A percentile compares a stretch with the other conserved stretches of the same genome.
phyloP scores from a whole-genome alignment of 352 stramenopile genomes.

The Pilasporangium apinafurcum region DNA sequence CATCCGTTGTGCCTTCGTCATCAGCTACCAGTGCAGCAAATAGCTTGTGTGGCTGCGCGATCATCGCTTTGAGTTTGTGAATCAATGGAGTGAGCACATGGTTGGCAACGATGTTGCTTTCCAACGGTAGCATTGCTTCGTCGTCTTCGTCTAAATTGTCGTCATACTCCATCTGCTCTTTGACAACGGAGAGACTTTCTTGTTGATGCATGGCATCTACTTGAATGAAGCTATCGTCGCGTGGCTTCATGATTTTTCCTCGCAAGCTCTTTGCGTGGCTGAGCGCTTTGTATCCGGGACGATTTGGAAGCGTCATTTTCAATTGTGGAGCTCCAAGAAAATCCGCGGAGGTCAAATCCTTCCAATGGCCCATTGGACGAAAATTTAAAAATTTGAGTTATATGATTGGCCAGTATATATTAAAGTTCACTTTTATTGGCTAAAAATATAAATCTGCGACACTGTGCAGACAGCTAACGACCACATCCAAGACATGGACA shows the following conservation, averaged over 20 bases:
- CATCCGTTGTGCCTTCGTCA: slow-evolving; percentile 1
- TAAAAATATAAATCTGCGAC: slow-evolving; percentile 21
- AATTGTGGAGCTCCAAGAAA: slow-evolving; percentile 17
- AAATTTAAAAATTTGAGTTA: background rate
- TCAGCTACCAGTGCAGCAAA: slow-evolving; percentile 33
- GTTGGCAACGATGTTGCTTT: slow-evolving; percentile 8
- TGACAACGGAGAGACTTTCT: background rate
- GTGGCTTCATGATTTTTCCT: slow-evolving; percentile 9
- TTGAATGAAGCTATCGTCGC: too few relatives aligned
- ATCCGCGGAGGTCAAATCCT: background rate
- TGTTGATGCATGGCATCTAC: too few relatives aligned
- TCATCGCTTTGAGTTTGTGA: slow-evolving; percentile 36
- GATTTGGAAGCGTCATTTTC: slow-evolving; percentile 58
- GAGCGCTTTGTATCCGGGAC: slow-evolving; percentile 25
- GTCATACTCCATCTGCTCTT: background rate
- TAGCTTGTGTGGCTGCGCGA: slow-evolving; percentile 38
- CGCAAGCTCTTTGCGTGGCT: slow-evolving; percentile 8
- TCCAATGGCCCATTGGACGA: background rate
- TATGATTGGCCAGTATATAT: background rate
- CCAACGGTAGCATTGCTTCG: background rate
- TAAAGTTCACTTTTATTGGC: background rate
- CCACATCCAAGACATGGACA: too few relatives aligned
- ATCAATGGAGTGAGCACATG: slow-evolving; percentile 31
- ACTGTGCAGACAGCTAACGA: too few relatives aligned
- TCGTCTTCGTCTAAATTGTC: slow-evolving; percentile 1